Evolutionary conservation across 441 rosid species (phyloP).

Genomic region (Flueggea neowawraea): DNA sequence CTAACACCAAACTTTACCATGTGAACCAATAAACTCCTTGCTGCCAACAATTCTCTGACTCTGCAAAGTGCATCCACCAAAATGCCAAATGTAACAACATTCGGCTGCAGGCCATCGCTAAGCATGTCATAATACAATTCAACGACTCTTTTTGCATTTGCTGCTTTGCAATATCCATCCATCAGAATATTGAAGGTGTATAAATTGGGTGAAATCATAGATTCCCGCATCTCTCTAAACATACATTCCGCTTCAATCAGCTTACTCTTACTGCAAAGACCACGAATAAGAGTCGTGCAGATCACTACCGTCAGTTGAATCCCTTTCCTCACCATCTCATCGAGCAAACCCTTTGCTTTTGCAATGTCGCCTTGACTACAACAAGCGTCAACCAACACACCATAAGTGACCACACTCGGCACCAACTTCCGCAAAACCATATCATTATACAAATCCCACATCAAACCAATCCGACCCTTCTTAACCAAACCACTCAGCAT

Average conservation of each 20-base stretch:
- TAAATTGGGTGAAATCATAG: constrained; percentile 46
- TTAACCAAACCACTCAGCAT: constrained; percentile 53
- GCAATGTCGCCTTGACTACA: constrained; percentile 44
- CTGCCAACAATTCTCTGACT: constrained; percentile 37
- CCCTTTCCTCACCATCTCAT: constrained; percentile 43
- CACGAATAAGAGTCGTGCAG: constrained; percentile 46
- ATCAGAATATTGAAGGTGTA: constrained; percentile 51
- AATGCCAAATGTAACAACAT: constrained; percentile 50
- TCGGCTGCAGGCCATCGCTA: constrained; percentile 37
- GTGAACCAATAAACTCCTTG: constrained; percentile 41
- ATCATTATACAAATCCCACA: constrained; percentile 44
- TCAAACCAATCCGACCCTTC: constrained; percentile 33
- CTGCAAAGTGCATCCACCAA: constrained; percentile 63
- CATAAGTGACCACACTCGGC: constrained; percentile 55
- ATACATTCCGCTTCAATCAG: constrained; percentile 45
- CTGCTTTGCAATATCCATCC: constrained; percentile 53
- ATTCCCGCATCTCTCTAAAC: constrained; percentile 41
- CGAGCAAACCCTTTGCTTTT: constrained; percentile 41
- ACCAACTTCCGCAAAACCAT: constrained; percentile 48
- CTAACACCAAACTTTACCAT: constrained; percentile 55
- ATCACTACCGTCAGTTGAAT: constrained; percentile 53
- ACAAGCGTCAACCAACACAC: constrained; percentile 50
- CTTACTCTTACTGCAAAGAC: constrained; percentile 41
- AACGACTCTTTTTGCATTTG: constrained; percentile 34
- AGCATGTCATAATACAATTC: constrained; percentile 39